Evolutionary conservation across 1,284 basidiomycete genomes (phyloP).

Genomic region (Neolentinus lepideus): DNA sequence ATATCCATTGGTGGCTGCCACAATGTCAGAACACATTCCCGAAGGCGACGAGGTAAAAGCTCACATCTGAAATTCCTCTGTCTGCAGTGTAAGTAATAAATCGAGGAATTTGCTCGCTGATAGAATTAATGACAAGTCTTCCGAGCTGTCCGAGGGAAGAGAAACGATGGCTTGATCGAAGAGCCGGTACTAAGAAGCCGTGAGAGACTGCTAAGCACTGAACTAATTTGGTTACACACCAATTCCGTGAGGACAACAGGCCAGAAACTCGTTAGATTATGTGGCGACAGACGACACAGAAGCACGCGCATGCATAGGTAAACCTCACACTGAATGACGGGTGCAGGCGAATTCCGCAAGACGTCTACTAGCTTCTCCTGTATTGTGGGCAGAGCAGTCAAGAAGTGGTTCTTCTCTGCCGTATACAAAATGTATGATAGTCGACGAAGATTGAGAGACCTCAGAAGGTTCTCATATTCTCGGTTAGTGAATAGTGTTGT

Average conservation of each 20-base stretch:
- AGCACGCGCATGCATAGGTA: constrained; percentile 92
- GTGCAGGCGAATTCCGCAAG: constrained; percentile 72
- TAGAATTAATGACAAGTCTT: constrained; percentile 77
- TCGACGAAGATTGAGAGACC: constrained; percentile 85
- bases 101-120: constrained; percentile 94
- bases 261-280: constrained; percentile 95
- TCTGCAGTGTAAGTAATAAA: constrained; percentile 85
- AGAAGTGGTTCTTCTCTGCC: constrained; percentile 85
- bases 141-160: constrained; percentile 71
- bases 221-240: constrained; percentile 35
- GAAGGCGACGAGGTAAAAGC: constrained; percentile 16
- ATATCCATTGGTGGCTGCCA: constrained; percentile 94
- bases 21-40: constrained; percentile 3
- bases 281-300: constrained; percentile 85
- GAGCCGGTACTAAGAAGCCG: constrained; percentile 52
- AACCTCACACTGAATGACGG: constrained; percentile 89
- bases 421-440: constrained; percentile 82
- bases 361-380: constrained; percentile 97
- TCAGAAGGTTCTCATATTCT: constrained; percentile 87
- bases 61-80: constrained; percentile 97
- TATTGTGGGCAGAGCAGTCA: constrained; percentile 85
- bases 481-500: constrained; percentile 96
- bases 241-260: constrained; percentile 92
- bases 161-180: constrained; percentile 62
- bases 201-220: constrained; percentile 8